Percentiles rank a stretch among this genome's conserved stretches.
Evolutionary conservation across 768 basidiomycete genomes (phyloP).

Genomic region (Exsudoporus frostii): DNA sequence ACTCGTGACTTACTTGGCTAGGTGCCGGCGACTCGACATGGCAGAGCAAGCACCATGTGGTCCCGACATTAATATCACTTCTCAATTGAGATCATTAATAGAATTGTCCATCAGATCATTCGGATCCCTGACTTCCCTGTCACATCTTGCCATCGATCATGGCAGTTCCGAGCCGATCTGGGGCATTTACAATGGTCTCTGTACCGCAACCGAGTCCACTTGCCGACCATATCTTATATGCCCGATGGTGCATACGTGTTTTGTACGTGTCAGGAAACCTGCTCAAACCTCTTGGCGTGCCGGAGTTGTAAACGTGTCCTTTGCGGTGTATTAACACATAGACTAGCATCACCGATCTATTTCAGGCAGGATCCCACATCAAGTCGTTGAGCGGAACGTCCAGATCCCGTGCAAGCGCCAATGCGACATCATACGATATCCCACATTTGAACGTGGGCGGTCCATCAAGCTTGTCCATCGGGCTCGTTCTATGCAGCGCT

Average conservation of each 20-base stretch:
- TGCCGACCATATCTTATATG: too few species aligned
- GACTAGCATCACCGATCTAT: not conserved
- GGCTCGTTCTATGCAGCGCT: constrained; percentile 62
- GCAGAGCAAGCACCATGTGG: not conserved
- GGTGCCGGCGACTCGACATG: too few species aligned
- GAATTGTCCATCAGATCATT: not conserved
- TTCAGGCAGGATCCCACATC: constrained; percentile 56
- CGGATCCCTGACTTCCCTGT: too few species aligned
- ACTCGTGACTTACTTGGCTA: too few species aligned
- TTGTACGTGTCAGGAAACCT: not conserved
- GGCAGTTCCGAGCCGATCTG: too few species aligned
- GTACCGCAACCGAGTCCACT: not conserved
- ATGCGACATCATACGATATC: constrained; percentile 55
- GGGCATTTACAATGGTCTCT: not conserved
- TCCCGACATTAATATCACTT: not conserved
- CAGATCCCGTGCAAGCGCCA: constrained; percentile 56
- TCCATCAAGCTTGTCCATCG: constrained; percentile 61
- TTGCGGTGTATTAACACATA: not conserved
- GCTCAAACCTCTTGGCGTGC: not conserved
- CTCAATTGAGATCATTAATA: not conserved
- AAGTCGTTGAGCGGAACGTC: constrained; percentile 58
- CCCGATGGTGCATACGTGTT: not conserved
- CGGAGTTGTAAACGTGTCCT: not conserved
- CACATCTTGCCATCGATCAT: too few species aligned
- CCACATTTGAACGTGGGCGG: constrained; percentile 73